Evolutionary conservation across 257 asterid species (phyloP).

Genomic region (Rubia yunnanensis): DNA sequence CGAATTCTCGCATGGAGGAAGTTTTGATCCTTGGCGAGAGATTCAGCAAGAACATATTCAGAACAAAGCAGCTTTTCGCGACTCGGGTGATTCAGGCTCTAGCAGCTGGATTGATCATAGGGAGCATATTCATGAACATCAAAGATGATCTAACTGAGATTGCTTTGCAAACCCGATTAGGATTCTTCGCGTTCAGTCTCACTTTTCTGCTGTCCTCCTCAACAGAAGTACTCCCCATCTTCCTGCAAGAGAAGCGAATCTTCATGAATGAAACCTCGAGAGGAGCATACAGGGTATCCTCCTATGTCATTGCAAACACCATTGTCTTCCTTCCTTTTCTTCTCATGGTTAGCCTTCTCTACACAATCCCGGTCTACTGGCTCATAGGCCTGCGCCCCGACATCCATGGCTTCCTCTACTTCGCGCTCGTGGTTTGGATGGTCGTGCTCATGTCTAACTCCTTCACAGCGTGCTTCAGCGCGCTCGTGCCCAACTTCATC

Average conservation of each 20-base stretch:
- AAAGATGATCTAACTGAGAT: slow-evolving; percentile 28
- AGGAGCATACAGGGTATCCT: slow-evolving; percentile 79
- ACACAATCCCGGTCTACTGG: slow-evolving; percentile 63
- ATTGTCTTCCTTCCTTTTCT: slow-evolving; percentile 66
- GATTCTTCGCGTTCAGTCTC: slow-evolving; percentile 73
- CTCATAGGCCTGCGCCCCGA: slow-evolving; percentile 60
- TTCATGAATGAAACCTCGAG: slow-evolving; percentile 59
- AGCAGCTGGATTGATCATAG: slow-evolving; percentile 51
- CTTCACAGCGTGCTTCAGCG: slow-evolving; percentile 77
- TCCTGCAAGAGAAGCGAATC: slow-evolving; percentile 63
- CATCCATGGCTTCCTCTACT: slow-evolving; percentile 57
- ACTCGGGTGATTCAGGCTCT: slow-evolving; percentile 53
- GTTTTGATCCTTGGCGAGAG: slow-evolving; percentile 46
- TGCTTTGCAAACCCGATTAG: slow-evolving; percentile 52
- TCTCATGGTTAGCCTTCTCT: slow-evolving; percentile 45
- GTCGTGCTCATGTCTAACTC: slow-evolving; percentile 75
- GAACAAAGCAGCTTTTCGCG: slow-evolving; percentile 66
- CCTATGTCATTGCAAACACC: slow-evolving; percentile 69
- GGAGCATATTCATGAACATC: slow-evolving; percentile 62
- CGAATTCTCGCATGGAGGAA: slow-evolving; percentile 42
- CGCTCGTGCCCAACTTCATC: slow-evolving; percentile 77
- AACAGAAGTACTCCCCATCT: slow-evolving; percentile 76
- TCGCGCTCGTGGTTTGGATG: slow-evolving; percentile 55
- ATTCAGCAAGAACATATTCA: slow-evolving; percentile 57
- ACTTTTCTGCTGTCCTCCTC: slow-evolving; percentile 71